Conservation (phyloP, 371 early-diverging fungal species). For the Mucor plumbeus region DNA sequence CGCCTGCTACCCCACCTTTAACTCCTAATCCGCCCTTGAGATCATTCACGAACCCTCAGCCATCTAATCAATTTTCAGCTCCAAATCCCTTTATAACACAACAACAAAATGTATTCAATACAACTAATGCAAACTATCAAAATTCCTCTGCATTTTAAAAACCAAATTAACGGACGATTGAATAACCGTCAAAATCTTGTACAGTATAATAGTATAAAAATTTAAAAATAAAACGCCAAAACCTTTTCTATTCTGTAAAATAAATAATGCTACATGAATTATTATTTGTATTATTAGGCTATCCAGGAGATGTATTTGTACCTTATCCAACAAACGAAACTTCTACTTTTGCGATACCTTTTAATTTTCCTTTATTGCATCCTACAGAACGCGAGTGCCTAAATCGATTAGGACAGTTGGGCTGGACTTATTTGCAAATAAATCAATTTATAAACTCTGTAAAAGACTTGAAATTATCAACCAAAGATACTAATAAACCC, state of each 20-base stretch:
- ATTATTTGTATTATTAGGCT: constrained; percentile 71
- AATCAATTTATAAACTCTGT: constrained; percentile 42
- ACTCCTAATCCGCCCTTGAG: constrained; percentile 14
- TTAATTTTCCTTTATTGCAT: constrained; percentile 70
- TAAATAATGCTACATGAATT: constrained; percentile 78
- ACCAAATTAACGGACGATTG: background rate
- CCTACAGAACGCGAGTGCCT: constrained; percentile 70
- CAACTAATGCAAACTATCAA: background rate
- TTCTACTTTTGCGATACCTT: constrained; percentile 60
- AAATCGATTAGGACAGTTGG: constrained; percentile 68
- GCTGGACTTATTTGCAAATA: constrained; percentile 60
- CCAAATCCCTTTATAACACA: background rate
- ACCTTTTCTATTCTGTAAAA: background rate
- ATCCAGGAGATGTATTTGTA: constrained; percentile 71
- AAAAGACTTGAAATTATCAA: constrained; percentile 20
- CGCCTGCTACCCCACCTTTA: constrained; percentile 13
- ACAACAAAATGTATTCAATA: background rate
- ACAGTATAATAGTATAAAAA: too few species aligned
- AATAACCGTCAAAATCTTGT: too few species aligned
- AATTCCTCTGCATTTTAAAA: background rate
- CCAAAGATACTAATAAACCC: constrained; percentile 1
- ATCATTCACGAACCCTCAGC: background rate
- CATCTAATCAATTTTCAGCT: background rate
- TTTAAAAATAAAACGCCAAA: too few species aligned
- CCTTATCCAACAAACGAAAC: constrained; percentile 56